These are phyloP conservation scores for Trichosporon coremiiforme DNA, from an alignment of 1,284 basidiomycete genomes.

Conservation along the genomic window DNA sequence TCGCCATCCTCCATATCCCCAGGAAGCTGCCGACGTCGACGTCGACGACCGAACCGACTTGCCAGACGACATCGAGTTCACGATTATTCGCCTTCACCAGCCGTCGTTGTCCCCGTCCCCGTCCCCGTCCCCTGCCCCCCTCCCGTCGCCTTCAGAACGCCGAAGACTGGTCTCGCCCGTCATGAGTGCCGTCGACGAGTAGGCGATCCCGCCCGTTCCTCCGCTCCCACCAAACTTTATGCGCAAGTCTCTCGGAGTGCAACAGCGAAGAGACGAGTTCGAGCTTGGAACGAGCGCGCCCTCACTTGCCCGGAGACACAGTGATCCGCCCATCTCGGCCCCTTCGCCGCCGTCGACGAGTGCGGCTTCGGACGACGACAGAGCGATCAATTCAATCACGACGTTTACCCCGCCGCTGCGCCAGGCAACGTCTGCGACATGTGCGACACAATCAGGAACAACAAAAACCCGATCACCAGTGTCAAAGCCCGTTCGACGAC, in stretches of 20 bases:
- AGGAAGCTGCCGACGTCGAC: background rate
- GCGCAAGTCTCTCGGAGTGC: slow-evolving; percentile 5
- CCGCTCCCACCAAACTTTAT: slow-evolving; percentile 7
- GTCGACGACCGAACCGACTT: background rate
- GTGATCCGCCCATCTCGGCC: background rate
- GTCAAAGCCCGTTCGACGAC: background rate
- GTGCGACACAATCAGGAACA: background rate
- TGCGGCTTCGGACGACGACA: background rate
- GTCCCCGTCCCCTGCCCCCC: background rate
- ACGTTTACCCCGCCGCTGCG: background rate
- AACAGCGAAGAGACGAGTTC: slow-evolving; percentile 6
- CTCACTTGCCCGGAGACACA: slow-evolving; percentile 1
- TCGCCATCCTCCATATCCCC: slow-evolving; percentile 3
- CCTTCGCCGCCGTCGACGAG: background rate
- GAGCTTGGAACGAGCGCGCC: background rate
- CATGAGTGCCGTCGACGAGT: slow-evolving; percentile 10
- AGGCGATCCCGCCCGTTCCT: slow-evolving; percentile 4
- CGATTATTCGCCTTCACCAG: background rate
- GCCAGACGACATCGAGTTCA: slow-evolving; percentile 10
- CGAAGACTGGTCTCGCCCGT: background rate
- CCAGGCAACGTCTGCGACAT: background rate
- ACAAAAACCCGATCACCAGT: background rate
- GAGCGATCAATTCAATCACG: background rate
- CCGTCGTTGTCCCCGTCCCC: too few relatives aligned
- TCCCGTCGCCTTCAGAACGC: background rate